These are phyloP conservation scores for Monosporascus sp. DNA, from an alignment of 2,329 filamentous ascomycete genomes.

Conservation along the genomic window DNA sequence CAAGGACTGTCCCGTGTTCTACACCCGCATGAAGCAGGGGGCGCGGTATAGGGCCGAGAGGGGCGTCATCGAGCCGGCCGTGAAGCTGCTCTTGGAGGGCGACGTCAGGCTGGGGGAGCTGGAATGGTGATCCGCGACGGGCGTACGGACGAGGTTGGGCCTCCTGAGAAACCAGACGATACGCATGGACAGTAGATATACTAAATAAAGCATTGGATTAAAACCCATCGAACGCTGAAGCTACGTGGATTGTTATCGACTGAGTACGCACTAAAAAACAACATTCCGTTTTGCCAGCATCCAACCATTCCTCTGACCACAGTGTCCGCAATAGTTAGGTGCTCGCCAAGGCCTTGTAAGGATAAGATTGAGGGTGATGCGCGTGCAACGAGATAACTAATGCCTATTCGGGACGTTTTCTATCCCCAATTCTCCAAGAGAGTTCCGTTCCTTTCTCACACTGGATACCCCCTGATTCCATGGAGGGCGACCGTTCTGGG, in stretches of 20 bases:
- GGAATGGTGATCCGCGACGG: neutral
- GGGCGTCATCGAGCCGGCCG: constrained; percentile 28
- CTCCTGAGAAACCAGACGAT: too few species aligned
- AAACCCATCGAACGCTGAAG: neutral
- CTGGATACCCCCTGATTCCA: too few species aligned
- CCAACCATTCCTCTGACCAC: neutral
- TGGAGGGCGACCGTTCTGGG: too few species aligned
- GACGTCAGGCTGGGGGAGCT: constrained; percentile 12
- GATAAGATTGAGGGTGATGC: too few species aligned
- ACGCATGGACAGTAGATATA: neutral
- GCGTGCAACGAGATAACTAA: too few species aligned
- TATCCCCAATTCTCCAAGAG: too few species aligned
- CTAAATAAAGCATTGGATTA: neutral
- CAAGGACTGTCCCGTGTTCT: constrained; percentile 90
- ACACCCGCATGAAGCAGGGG: constrained; percentile 63
- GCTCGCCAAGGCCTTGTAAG: too few species aligned
- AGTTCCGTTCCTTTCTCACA: too few species aligned
- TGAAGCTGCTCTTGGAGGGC: constrained; percentile 27
- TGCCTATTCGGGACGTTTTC: too few species aligned
- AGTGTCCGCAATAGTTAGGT: too few species aligned
- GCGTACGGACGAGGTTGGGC: neutral
- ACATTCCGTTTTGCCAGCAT: neutral
- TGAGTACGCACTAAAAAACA: neutral
- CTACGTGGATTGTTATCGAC: neutral
- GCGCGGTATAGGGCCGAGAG: constrained; percentile 40